phyloP scores from a whole-genome alignment of 257 asterid genomes.

The Avicennia marina region DNA sequence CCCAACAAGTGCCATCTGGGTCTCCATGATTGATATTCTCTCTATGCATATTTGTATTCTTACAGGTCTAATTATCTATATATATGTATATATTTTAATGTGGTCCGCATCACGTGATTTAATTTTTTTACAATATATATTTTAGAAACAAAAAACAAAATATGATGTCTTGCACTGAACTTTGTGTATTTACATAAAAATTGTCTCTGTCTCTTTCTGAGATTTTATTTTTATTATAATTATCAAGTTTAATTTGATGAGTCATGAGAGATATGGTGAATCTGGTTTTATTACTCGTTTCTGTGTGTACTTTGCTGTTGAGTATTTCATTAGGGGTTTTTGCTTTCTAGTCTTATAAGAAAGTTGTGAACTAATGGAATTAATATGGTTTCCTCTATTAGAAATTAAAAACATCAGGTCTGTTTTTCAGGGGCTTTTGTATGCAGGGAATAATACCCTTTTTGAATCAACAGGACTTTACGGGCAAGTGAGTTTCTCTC shows the following conservation, averaged over 20 bases:
- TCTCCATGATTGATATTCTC: not conserved
- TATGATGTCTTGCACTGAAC: not conserved
- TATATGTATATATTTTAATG: too few species aligned
- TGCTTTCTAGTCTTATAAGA: not conserved
- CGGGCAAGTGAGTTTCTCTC: slow-evolving; percentile 59
- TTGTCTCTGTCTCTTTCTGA: not conserved
- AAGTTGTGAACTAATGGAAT: not conserved
- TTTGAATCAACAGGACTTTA: slow-evolving; percentile 82
- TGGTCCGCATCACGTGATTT: not conserved
- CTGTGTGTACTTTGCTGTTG: not conserved
- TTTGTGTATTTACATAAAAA: not conserved
- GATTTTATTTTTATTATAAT: not conserved
- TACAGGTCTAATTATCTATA: not conserved
- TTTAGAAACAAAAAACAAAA: not conserved
- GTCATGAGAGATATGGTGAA: slow-evolving; percentile 7
- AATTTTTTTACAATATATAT: too few species aligned
- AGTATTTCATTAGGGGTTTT: not conserved
- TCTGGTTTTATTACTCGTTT: too few species aligned
- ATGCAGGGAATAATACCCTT: slow-evolving; percentile 66
- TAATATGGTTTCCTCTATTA: too few species aligned
- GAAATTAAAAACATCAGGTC: slow-evolving; percentile 8
- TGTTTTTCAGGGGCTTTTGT: slow-evolving; percentile 69
- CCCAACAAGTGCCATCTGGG: not conserved
- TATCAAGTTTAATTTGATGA: slow-evolving; percentile 3
- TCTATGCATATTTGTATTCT: not conserved